A percentile compares a stretch with the other conserved stretches of the same genome.
These are phyloP conservation scores for Cnidoscolus chayamansa DNA, from an alignment of 441 rosid genomes.

Conservation along the genomic window DNA sequence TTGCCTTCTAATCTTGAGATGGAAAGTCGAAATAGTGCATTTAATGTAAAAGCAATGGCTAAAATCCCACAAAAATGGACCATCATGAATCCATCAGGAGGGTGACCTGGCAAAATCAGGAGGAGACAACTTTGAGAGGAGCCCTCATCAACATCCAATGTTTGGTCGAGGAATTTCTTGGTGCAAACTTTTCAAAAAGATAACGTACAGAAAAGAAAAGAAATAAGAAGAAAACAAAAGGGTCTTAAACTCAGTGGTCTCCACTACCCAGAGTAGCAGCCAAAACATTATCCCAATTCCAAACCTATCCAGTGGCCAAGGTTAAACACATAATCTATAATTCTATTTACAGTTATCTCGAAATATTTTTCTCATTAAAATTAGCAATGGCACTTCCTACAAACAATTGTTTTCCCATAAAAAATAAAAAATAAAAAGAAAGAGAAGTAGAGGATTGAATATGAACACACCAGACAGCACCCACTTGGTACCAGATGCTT, in stretches of 20 bases:
- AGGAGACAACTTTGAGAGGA: conserved; percentile 33
- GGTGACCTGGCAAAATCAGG: conserved; percentile 21
- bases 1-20: neutral
- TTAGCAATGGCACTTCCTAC: too few relatives aligned
- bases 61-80: neutral
- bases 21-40: neutral
- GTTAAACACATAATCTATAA: neutral
- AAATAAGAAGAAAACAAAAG: neutral
- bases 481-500: neutral
- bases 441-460: neutral
- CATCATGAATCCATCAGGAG: neutral
- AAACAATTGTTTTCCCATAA: neutral
- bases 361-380: neutral
- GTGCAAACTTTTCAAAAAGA: conserved; percentile 21
- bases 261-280: conserved; percentile 23
- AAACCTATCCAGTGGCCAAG: conserved; percentile 16
- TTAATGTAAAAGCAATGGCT: neutral
- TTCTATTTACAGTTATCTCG: neutral
- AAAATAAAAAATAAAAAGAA: neutral
- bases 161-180: conserved; percentile 34
- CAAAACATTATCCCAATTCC: conserved; percentile 32
- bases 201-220: conserved; percentile 16
- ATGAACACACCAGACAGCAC: too few relatives aligned
- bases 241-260: conserved; percentile 25
- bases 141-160: conserved; percentile 13